Percentiles rank a stretch among this genome's conserved stretches.
These are phyloP conservation scores for Kodamaea lidongshanica DNA, from an alignment of 805 yeast species.

Conservation along the genomic window DNA sequence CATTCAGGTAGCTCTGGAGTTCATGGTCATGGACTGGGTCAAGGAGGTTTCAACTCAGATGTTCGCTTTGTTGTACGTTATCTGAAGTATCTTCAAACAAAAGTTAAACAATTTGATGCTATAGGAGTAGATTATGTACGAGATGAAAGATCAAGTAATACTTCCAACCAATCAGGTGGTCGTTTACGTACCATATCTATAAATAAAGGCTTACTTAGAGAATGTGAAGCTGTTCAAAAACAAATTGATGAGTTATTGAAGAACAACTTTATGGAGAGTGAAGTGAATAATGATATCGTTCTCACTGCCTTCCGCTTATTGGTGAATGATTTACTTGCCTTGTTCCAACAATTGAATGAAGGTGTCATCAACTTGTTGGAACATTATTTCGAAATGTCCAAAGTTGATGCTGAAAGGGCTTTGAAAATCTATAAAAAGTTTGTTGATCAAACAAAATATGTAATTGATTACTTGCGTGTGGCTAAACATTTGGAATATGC, in stretches of 20 bases:
- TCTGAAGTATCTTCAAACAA: slow-evolving; percentile 59
- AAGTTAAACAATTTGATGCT: slow-evolving; percentile 63
- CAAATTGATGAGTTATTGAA: slow-evolving; percentile 72
- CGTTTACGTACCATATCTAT: slow-evolving; percentile 59
- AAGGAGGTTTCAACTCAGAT: slow-evolving; percentile 35
- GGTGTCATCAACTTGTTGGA: slow-evolving; percentile 92
- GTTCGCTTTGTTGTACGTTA: slow-evolving; percentile 57
- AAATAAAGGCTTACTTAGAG: slow-evolving; percentile 76
- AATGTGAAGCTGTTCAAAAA: slow-evolving; percentile 75
- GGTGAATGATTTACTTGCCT: slow-evolving; percentile 80
- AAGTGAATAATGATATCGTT: slow-evolving; percentile 76
- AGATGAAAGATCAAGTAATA: slow-evolving; percentile 48
- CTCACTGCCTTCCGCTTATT: slow-evolving; percentile 80
- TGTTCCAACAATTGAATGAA: slow-evolving; percentile 88
- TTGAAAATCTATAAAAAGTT: slow-evolving; percentile 77
- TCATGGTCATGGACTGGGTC: slow-evolving; percentile 8
- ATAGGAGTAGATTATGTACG: slow-evolving; percentile 73
- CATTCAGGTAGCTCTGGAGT: slow-evolving; percentile 25
- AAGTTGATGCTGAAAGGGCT: slow-evolving; percentile 79
- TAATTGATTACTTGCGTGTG: slow-evolving; percentile 77
- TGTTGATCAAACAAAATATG: slow-evolving; percentile 79
- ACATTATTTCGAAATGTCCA: slow-evolving; percentile 90
- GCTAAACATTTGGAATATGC: slow-evolving; percentile 86
- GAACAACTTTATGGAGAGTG: slow-evolving; percentile 72
- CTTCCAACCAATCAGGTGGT: slow-evolving; percentile 46